These are phyloP conservation scores for Talaromyces sp. DNA, from an alignment of 2,329 filamentous ascomycete species.

Conservation along the genomic window DNA sequence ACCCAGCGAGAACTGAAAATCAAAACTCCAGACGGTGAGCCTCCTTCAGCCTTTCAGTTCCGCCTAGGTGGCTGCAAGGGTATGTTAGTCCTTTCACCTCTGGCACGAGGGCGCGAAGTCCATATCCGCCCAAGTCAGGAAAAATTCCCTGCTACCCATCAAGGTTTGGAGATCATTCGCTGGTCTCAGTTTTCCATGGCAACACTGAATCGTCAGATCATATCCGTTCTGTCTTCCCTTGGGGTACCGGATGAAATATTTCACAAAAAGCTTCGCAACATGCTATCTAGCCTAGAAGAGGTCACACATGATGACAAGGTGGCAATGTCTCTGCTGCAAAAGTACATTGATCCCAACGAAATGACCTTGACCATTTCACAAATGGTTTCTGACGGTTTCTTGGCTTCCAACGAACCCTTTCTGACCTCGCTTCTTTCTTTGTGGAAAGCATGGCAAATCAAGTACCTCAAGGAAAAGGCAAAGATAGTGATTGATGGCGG, in stretches of 20 bases:
- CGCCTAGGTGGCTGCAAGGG: constrained; percentile 91
- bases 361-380: constrained; percentile 69
- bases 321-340: constrained; percentile 65
- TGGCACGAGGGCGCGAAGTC: constrained; percentile 63
- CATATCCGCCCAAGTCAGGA: constrained; percentile 79
- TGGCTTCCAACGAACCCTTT: constrained; percentile 71
- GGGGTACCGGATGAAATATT: constrained; percentile 68
- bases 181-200: constrained; percentile 72
- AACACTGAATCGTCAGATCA: constrained; percentile 84
- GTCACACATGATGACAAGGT: constrained; percentile 63
- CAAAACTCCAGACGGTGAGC: constrained; percentile 45
- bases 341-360: constrained; percentile 80
- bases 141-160: constrained; percentile 72
- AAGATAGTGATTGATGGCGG: constrained; percentile 76
- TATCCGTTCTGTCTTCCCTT: constrained; percentile 74
- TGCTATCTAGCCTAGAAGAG: constrained; percentile 63
- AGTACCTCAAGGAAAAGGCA: constrained; percentile 87
- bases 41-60: constrained; percentile 85
- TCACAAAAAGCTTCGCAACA: constrained; percentile 59
- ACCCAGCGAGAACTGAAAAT: constrained; percentile 67
- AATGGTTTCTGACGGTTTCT: constrained; percentile 78
- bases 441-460: constrained; percentile 87
- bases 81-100: constrained; percentile 70
- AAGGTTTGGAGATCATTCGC: constrained; percentile 78
- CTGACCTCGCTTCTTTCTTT: constrained; percentile 71